Evolutionary conservation across 2,329 filamentous ascomycete genomes (phyloP), one percentile per base, ranked within the genome.

Genomic region (Diaporthe batatas): DNA sequence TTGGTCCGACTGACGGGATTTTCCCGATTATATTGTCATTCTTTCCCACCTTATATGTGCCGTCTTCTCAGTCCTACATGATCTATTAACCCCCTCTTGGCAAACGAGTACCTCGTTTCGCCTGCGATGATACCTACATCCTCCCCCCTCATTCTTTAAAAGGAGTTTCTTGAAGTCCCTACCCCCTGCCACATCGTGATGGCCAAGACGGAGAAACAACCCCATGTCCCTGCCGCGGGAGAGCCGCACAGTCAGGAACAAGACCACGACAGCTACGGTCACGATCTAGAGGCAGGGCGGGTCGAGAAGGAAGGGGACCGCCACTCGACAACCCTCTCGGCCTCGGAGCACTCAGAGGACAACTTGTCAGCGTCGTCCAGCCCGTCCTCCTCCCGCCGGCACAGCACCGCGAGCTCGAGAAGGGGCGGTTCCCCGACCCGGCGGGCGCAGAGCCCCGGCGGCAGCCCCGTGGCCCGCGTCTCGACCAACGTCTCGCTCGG

Each of bases 401-500:
- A 65, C 55, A 69, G 64, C 25, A 42, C 12, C 36, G 36, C 53
- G 23, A 34, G 54, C 57, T 14, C 55, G 8, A 21, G 68, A 42
- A 12, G 12, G 12, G 47, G 34, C 18, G 21, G 44, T n/a, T 10
- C 21, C 23, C 49, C 51, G 49, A 11, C 8, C 36, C 51, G 44
- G 39, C 36, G 14, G 53, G 42, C 53, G 12, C 53, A 39, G 44
- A 70, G 36, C 64, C 44, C 57, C 57, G 64, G 32, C 25, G 64
- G 49, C 58, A 58, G 23, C 14, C 58, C 54, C 21, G 57, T 74
- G 57, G 39, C 74, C n/a, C 71, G 72, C 14, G 49, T 74, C 32
- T 68, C 75, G 57, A 77, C 76, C 14, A 76, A 76, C 69, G 72
- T 75, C 34, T 79, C 79, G 36, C 65, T 77, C 12, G 79, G 78